Evolutionary conservation across 177 flowering plant genomes (phyloP).

Genomic region (Vitis hybrid): DNA sequence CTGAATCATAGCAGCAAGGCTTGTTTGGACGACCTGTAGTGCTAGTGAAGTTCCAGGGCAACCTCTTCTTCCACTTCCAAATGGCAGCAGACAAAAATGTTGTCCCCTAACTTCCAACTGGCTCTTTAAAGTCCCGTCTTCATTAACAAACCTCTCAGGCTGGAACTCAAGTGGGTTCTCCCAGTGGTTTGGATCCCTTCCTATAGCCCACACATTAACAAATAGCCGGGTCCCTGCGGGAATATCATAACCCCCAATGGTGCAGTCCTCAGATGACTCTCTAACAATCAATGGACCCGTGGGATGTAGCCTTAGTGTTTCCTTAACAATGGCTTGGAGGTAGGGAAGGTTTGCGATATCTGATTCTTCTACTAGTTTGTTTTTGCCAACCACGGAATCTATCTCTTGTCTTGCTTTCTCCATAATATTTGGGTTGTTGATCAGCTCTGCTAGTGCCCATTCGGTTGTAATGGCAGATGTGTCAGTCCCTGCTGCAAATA

Average conservation of each 20-base stretch:
- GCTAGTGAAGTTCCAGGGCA: conserved; percentile 56
- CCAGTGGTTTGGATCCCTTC: conserved; percentile 48
- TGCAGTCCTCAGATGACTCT: conserved; percentile 35
- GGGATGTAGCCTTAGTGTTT: conserved; percentile 52
- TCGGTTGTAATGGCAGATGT: conserved; percentile 35
- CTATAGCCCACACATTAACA: conserved; percentile 45
- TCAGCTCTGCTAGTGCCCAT: conserved; percentile 57
- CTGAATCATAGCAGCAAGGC: conserved; percentile 43
- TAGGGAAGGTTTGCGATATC: conserved; percentile 47
- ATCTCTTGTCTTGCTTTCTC: conserved; percentile 44
- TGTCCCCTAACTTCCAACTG: conserved; percentile 41
- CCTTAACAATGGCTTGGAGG: conserved; percentile 57
- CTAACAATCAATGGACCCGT: conserved; percentile 13
- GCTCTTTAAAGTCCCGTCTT: conserved; percentile 9
- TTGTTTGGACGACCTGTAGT: conserved; percentile 29
- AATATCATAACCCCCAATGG: conserved; percentile 31
- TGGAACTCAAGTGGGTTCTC: conserved; percentile 37
- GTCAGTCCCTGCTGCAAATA: conserved; percentile 45
- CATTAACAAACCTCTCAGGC: conserved; percentile 51
- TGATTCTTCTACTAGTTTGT: conserved; percentile 42
- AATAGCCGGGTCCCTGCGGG: conserved; percentile 32
- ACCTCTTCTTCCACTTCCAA: conserved; percentile 60
- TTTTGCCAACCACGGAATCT: conserved; percentile 34
- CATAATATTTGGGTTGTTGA: conserved; percentile 46
- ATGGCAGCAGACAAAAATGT: conserved; percentile 39